Evolutionary conservation across 768 basidiomycete species (phyloP).

Genomic region (Russula earlei): DNA sequence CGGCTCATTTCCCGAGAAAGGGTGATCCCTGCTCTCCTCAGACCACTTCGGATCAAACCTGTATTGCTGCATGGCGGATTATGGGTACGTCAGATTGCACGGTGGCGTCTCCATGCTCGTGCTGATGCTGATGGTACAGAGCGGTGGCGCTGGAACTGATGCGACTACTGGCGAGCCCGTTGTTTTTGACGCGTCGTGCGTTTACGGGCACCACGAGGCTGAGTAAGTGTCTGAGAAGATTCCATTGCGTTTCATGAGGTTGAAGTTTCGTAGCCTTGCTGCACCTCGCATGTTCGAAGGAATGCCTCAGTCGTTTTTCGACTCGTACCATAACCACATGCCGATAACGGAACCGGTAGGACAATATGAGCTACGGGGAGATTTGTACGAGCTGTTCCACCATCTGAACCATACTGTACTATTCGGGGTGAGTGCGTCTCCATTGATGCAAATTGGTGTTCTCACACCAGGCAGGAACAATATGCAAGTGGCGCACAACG

Average conservation of each 20-base stretch:
- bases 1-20: not conserved
- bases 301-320: conserved; percentile 53
- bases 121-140: conserved; percentile 32
- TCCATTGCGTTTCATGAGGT: not conserved
- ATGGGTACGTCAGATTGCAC: conserved; percentile 43
- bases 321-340: conserved; percentile 50
- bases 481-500: conserved; percentile 46
- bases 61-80: conserved; percentile 73
- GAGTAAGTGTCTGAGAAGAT: conserved; percentile 41
- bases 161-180: conserved; percentile 44
- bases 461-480: conserved; percentile 26
- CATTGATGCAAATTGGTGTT: not conserved
- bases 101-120: not conserved
- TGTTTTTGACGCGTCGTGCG: conserved; percentile 72
- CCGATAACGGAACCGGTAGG: conserved; percentile 57
- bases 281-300: conserved; percentile 79
- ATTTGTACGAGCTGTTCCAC: conserved; percentile 75
- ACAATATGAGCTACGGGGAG: conserved; percentile 52
- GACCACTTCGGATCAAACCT: conserved; percentile 47
- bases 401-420: conserved; percentile 74
- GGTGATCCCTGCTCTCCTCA: conserved; percentile 56
- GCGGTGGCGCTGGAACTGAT: conserved; percentile 64
- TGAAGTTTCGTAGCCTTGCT: conserved; percentile 41
- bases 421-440: conserved; percentile 51
- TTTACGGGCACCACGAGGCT: conserved; percentile 73